phyloP scores from a whole-genome alignment of 352 stramenopile genomes.

The Globisporangium takayamanum region DNA sequence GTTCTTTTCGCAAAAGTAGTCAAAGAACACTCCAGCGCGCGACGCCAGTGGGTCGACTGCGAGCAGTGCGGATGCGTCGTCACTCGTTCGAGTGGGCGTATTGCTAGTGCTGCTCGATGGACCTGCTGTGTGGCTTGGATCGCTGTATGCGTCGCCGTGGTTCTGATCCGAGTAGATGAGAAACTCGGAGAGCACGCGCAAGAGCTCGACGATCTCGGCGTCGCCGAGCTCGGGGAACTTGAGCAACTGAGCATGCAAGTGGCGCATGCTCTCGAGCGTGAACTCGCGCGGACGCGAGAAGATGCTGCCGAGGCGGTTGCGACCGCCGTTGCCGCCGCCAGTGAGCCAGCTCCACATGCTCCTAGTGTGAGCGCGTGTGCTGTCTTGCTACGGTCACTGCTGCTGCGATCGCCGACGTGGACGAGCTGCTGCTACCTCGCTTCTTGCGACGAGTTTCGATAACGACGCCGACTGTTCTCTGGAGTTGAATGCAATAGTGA shows the following conservation, averaged over 20 bases:
- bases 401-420: neutral
- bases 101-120: neutral
- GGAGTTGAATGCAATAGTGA: too few relatives aligned
- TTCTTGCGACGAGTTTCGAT: neutral
- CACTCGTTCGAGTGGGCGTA: conserved; percentile 10
- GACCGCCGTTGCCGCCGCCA: conserved; percentile 11
- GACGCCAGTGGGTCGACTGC: conserved; percentile 12
- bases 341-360: conserved; percentile 45
- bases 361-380: too few relatives aligned
- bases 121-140: conserved; percentile 4
- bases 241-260: conserved; percentile 68
- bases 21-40: conserved; percentile 79
- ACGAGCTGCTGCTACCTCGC: conserved; percentile 8
- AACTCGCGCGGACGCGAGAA: conserved; percentile 38
- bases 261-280: conserved; percentile 60
- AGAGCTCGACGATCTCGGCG: conserved; percentile 71
- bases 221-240: conserved; percentile 51
- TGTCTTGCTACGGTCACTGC: too few relatives aligned
- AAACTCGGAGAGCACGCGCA: conserved; percentile 79
- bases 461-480: too few relatives aligned
- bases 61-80: too few relatives aligned
- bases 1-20: conserved; percentile 97
- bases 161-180: conserved; percentile 88
- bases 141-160: conserved; percentile 19
- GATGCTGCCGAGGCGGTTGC: conserved; percentile 15